These are phyloP conservation scores for Aspergillus coremiiformis DNA, from an alignment of 495 filamentous ascomycete genomes.

Conservation along the genomic window DNA sequence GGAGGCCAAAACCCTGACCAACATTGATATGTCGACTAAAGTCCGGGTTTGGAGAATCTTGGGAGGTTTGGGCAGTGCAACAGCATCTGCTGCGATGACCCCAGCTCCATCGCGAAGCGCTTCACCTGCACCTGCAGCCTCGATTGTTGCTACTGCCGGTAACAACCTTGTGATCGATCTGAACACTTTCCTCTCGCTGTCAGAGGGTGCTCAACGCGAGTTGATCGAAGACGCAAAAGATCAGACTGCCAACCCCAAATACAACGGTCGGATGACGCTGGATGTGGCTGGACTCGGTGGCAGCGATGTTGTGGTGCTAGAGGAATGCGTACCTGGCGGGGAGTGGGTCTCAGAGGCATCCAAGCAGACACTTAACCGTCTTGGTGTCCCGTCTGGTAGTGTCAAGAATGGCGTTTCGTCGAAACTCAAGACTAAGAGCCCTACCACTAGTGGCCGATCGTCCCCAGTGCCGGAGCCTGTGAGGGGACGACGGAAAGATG, in stretches of 20 bases:
- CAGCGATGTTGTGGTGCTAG: slow-evolving; percentile 65
- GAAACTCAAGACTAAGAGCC: slow-evolving; percentile 32
- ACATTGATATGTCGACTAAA: slow-evolving; percentile 60
- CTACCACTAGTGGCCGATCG: slow-evolving; percentile 48
- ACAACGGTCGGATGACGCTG: slow-evolving; percentile 64
- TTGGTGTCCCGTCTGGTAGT: slow-evolving; percentile 34
- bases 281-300: slow-evolving; percentile 55
- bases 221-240: slow-evolving; percentile 59
- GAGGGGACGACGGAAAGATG: slow-evolving; percentile 59
- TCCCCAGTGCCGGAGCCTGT: slow-evolving; percentile 53
- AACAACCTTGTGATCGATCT: slow-evolving; percentile 66
- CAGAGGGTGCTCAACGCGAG: slow-evolving; percentile 62
- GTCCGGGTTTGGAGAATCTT: slow-evolving; percentile 74
- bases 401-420: slow-evolving; percentile 29
- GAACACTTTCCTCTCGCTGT: slow-evolving; percentile 58
- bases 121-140: slow-evolving; percentile 40
- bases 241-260: slow-evolving; percentile 65
- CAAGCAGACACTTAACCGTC: slow-evolving; percentile 31
- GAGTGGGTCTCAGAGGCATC: slow-evolving; percentile 57
- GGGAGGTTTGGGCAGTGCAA: slow-evolving; percentile 36
- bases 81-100: slow-evolving; percentile 44
- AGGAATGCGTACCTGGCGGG: slow-evolving; percentile 60
- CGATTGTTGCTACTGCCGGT: slow-evolving; percentile 46
- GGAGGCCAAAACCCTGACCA: slow-evolving; percentile 56
- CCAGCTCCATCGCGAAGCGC: slow-evolving; percentile 51